phyloP scores from a whole-genome alignment of 192 early-diverging fungal species.

The Dispira parvispora region DNA sequence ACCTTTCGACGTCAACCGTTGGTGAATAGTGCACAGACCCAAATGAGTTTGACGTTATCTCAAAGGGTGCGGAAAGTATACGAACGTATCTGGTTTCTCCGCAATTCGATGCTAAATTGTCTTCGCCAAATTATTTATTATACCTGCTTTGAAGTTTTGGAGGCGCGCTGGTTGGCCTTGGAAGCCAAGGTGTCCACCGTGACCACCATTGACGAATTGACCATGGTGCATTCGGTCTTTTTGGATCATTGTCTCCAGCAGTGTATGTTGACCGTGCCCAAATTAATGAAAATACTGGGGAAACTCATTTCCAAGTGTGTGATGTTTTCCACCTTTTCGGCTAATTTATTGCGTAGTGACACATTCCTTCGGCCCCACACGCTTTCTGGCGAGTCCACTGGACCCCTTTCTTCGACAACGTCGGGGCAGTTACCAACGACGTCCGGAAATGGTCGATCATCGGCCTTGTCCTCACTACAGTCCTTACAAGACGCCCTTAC shows the following conservation, averaged over 20 bases:
- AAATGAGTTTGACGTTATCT: conserved; percentile 20
- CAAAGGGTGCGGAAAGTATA: conserved; percentile 28
- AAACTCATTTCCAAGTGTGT: not conserved
- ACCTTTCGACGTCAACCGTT: not conserved
- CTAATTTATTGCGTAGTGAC: no score
- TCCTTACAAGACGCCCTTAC: not conserved
- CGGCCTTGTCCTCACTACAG: not conserved
- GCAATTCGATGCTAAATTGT: conserved; percentile 75
- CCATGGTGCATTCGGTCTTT: conserved; percentile 63
- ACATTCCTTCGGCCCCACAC: not conserved
- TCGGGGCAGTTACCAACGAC: not conserved
- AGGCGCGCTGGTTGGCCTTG: conserved; percentile 71
- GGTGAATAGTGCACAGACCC: conserved; percentile 17
- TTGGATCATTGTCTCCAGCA: conserved; percentile 78
- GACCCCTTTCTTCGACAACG: no score
- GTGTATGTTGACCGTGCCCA: conserved; percentile 71
- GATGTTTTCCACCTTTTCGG: not conserved
- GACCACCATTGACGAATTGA: conserved; percentile 75
- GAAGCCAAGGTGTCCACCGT: conserved; percentile 40
- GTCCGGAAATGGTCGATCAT: not conserved
- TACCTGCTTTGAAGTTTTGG: conserved; percentile 80
- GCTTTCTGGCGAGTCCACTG: not conserved
- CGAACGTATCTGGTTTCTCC: conserved; percentile 39
- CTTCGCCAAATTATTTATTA: conserved; percentile 86
- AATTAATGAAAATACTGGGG: conserved; percentile 31